Evolutionary conservation across 768 basidiomycete genomes (phyloP).

Genomic region (Lenzites betulinus): DNA sequence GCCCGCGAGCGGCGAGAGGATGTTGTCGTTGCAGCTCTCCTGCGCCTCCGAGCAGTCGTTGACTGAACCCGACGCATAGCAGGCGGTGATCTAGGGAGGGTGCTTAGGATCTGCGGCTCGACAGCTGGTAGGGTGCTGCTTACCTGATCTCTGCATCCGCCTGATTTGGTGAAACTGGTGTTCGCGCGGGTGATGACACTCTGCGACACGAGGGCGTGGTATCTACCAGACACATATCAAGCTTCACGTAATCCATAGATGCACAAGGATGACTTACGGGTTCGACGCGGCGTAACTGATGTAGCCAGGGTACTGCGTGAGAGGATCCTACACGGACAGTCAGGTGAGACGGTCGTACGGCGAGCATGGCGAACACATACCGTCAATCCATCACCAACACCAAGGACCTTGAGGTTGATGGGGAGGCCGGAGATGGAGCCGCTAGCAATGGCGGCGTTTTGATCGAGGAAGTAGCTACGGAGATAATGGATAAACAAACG

Average conservation of each 20-base stretch:
- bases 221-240: conserved; percentile 27
- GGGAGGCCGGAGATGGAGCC: conserved; percentile 46
- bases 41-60: conserved; percentile 59
- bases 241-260: background rate
- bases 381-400: conserved; percentile 63
- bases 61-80: conserved; percentile 49
- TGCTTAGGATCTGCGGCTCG: background rate
- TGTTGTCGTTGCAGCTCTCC: conserved; percentile 56
- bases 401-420: conserved; percentile 64
- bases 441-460: conserved; percentile 56
- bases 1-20: conserved; percentile 56
- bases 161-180: conserved; percentile 41
- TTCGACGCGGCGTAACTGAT: conserved; percentile 56
- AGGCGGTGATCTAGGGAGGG: conserved; percentile 47
- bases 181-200: conserved; percentile 45
- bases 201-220: conserved; percentile 52
- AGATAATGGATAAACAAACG: background rate
- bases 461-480: conserved; percentile 51
- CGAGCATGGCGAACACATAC: conserved; percentile 34
- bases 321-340: conserved; percentile 31
- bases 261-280: conserved; percentile 30
- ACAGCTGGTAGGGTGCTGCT: background rate
- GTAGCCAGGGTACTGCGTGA: conserved; percentile 60
- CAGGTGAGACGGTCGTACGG: background rate
- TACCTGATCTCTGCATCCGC: conserved; percentile 54